phyloP scores from a whole-genome alignment of 129 eudicot genomes.

The Tanacetum coccineum region DNA sequence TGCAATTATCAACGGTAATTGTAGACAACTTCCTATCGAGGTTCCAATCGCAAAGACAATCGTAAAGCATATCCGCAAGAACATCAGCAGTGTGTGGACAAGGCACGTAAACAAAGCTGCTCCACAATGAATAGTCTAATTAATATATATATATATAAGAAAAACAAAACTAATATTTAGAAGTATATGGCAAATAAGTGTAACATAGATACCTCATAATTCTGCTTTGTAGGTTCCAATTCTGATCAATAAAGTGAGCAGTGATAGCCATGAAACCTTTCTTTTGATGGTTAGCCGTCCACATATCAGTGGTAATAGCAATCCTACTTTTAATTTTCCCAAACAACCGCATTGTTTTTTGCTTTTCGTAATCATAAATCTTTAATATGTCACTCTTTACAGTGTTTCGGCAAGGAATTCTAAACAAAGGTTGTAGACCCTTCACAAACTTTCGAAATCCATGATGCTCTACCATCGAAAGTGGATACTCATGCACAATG shows the following conservation, averaged over 20 bases:
- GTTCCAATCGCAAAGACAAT: constrained; percentile 18
- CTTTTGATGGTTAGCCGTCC: not conserved
- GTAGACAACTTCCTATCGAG: constrained; percentile 21
- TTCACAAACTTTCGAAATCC: no score
- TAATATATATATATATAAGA: not conserved
- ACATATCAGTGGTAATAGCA: not conserved
- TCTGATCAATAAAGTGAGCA: not conserved
- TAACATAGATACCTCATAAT: no score
- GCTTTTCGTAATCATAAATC: no score
- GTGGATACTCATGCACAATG: no score
- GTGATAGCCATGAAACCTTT: not conserved
- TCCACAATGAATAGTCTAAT: not conserved
- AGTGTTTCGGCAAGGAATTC: constrained; percentile 5
- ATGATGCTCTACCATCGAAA: no score
- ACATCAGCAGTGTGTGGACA: constrained; percentile 10
- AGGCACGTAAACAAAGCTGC: constrained; percentile 25
- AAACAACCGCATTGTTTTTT: no score
- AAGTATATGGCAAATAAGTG: no score
- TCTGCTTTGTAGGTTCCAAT: not conserved
- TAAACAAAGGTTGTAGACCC: constrained; percentile 18
- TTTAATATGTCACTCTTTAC: not conserved
- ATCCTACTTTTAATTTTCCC: not conserved
- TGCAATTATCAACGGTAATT: constrained; percentile 17
- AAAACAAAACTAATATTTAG: not conserved
- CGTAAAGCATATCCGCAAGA: not conserved